phyloP scores from a whole-genome alignment of 352 stramenopile species.

The Phytopythium cucurbitacearum region DNA sequence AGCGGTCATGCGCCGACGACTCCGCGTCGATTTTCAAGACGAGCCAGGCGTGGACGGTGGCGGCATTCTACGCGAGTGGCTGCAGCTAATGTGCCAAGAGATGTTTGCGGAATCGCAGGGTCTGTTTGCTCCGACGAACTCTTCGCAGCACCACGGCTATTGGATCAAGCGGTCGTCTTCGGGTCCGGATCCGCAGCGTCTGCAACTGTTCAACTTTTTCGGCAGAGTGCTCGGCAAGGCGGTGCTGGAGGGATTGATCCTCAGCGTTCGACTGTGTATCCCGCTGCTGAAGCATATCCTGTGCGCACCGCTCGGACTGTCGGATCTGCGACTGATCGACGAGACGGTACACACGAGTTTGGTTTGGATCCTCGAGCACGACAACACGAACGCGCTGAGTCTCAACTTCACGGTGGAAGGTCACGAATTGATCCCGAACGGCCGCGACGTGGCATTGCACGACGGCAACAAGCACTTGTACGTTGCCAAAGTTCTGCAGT shows the following conservation, averaged over 20 bases:
- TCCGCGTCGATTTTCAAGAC: constrained; percentile 84
- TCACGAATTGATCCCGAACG: constrained; percentile 59
- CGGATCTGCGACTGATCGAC: constrained; percentile 65
- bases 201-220: constrained; percentile 79
- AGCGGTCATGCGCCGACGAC: constrained; percentile 49
- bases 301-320: constrained; percentile 41
- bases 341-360: constrained; percentile 71
- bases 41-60: constrained; percentile 74
- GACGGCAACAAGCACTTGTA: constrained; percentile 96
- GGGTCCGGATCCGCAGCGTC: not conserved
- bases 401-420: constrained; percentile 64
- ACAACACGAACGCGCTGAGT: constrained; percentile 41
- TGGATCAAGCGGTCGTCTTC: constrained; percentile 43
- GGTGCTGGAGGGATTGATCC: constrained; percentile 65
- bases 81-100: constrained; percentile 65
- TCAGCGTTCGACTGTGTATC: constrained; percentile 62
- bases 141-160: constrained; percentile 44
- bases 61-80: constrained; percentile 77
- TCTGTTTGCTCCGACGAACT: constrained; percentile 46
- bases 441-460: constrained; percentile 66
- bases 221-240: constrained; percentile 64
- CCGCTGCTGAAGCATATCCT: constrained; percentile 74
- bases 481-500: constrained; percentile 90
- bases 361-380: constrained; percentile 52
- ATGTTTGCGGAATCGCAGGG: constrained; percentile 48